Evolutionary conservation across 2,329 filamentous ascomycete species (phyloP).

Genomic region (Lecanosticta acicola): DNA sequence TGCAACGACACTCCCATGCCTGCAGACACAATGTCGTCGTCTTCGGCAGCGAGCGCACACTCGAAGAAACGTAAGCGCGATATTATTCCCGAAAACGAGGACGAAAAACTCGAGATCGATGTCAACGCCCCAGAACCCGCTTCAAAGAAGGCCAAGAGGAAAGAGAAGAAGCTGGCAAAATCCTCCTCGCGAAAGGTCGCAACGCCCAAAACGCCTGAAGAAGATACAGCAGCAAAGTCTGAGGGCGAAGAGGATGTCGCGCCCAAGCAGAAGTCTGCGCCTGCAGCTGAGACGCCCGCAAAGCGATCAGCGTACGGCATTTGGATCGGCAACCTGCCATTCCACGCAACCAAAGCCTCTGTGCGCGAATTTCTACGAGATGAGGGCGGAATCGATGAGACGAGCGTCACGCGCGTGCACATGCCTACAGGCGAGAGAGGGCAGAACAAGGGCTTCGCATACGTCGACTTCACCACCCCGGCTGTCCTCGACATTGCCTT

Average conservation of each 20-base stretch:
- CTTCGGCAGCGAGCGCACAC: constrained; percentile 5
- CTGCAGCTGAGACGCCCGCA: constrained; percentile 5
- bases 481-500: constrained; percentile 71
- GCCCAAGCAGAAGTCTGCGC: background rate
- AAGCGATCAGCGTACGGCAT: constrained; percentile 74
- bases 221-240: constrained; percentile 6
- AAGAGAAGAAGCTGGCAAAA: constrained; percentile 73
- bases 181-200: no score
- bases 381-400: constrained; percentile 53
- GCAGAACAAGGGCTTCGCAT: constrained; percentile 90
- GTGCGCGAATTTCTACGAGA: constrained; percentile 75
- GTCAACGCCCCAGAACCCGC: constrained; percentile 83
- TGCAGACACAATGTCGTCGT: constrained; percentile 13
- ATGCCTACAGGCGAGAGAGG: constrained; percentile 59
- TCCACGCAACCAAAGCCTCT: constrained; percentile 66
- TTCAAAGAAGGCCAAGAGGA: constrained; percentile 87
- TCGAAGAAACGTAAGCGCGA: constrained; percentile 62
- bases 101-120: constrained; percentile 74
- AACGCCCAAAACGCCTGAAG: constrained; percentile 27
- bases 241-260: background rate
- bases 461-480: constrained; percentile 76
- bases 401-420: constrained; percentile 77
- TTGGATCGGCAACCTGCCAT: constrained; percentile 96
- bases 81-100: constrained; percentile 44
- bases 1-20: background rate